Base-by-base conservation (phyloP, 1,139 yeast genomes). In the Hyphopichia wangnamkhiaoensis region DNA sequence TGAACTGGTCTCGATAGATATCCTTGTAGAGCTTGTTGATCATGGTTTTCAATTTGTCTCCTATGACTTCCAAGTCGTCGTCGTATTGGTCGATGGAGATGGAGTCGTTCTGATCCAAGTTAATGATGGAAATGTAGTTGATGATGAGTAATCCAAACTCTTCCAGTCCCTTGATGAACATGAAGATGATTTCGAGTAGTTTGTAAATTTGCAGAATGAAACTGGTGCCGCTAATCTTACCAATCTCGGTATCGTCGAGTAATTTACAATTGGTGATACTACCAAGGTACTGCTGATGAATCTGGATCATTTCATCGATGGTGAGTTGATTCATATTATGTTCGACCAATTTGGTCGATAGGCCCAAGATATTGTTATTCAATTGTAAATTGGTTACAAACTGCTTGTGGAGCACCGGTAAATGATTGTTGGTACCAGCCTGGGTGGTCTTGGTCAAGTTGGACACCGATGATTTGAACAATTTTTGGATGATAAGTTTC, bases 171-270 rank as follows among this genome's bases (percentile, higher is more conserved):
- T 68, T 60, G 21, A 74, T 59, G 50, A 76, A 80, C 40, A 65
- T 59, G 49, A 67, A 71, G 2, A 75, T 56, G 0, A 61, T 53
- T 37, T 68, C 75, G 4, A 79, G 52, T 20, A 79, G 54, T 9
- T 49, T 52, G 48, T 74, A 76, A 20, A 80, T 60, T 45, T 77
- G 83, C 28, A 61, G 59, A 21, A 78, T 68, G 45, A 64, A 76
- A 13, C 64, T 59, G 20, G 58, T 53, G 1, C 72, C 71, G 0
- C 80, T 68, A 9, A 49, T 37, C 34, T 63, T 65, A 0, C 82
- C 82, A 15, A 56, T 51, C 1, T 58, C 49, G 10, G 55, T 48
- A 8, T 61, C 67, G 40, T 58, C 60, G n/a, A 69, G 50, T 5
- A 80, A 47, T 38, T 70, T 74, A 47, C 69, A 66, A 19, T 65